Percentiles rank a stretch among this genome's conserved stretches.
Conservation (phyloP, 495 filamentous ascomycete genomes). For the Cercophora newfieldiana region DNA sequence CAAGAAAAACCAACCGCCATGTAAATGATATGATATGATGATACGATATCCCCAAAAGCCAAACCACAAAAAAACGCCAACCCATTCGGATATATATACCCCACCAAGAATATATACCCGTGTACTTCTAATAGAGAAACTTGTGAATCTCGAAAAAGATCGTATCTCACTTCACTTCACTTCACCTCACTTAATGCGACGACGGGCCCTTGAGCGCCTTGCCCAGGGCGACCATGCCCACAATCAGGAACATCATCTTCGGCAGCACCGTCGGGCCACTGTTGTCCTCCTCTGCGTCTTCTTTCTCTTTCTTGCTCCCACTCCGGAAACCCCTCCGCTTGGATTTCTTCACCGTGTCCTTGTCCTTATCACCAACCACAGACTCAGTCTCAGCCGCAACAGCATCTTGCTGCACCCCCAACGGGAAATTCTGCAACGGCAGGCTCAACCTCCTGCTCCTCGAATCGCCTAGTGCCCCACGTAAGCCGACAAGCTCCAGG, state of each 20-base stretch:
- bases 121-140: neutral
- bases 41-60: neutral
- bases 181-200: conserved; percentile 13
- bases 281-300: neutral
- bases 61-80: too few relatives aligned
- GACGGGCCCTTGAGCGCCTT: conserved; percentile 26
- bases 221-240: conserved; percentile 25
- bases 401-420: neutral
- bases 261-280: conserved; percentile 20
- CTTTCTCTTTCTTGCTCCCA: neutral
- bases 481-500: conserved; percentile 35
- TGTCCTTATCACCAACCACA: neutral
- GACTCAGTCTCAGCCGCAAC: neutral
- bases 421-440: conserved; percentile 19
- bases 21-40: neutral
- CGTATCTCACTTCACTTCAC: neutral
- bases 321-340: too few relatives aligned
- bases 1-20: neutral
- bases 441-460: conserved; percentile 22
- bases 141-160: neutral
- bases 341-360: conserved; percentile 6
- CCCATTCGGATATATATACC: too few relatives aligned
- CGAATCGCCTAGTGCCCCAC: conserved; percentile 32
- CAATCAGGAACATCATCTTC: conserved; percentile 31
- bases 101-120: neutral